Percentiles rank a stretch among this genome's conserved stretches.
Conservation (phyloP, 2,329 filamentous ascomycete species). For the Beauveria asiatica region DNA sequence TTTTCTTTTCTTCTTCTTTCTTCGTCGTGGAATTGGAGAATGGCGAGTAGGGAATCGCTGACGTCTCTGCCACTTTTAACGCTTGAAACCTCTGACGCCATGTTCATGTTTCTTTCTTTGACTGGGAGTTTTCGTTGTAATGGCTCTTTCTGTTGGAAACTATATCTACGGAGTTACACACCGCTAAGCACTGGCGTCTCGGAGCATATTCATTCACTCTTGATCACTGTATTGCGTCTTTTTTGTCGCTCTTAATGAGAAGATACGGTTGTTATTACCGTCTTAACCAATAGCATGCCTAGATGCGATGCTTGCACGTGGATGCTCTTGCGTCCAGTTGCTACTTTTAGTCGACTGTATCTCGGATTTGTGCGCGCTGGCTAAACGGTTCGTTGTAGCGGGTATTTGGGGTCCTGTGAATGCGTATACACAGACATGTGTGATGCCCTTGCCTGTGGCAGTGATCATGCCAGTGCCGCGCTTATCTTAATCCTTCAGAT, state of each 20-base stretch:
- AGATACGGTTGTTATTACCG: no score
- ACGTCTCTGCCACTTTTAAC: neutral
- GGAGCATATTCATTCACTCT: constrained; percentile 3
- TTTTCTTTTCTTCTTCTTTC: neutral
- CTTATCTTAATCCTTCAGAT: no score
- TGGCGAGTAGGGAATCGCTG: neutral
- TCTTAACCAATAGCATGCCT: no score
- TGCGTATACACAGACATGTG: no score
- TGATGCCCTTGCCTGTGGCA: no score
- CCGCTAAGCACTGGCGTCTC: constrained; percentile 11
- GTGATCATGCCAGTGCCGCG: no score
- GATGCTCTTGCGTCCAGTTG: no score
- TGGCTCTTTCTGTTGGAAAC: constrained; percentile 14
- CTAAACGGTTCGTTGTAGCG: no score
- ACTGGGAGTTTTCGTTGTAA: neutral
- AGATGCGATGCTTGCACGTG: no score
- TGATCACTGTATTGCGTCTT: neutral
- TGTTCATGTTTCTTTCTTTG: constrained; percentile 6
- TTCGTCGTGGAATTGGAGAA: neutral
- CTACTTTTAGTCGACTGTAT: no score
- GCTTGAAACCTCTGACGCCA: neutral
- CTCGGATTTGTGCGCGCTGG: no score
- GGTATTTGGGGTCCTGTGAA: no score
- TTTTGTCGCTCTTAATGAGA: neutral
- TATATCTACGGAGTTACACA: constrained; percentile 8